phyloP scores from a whole-genome alignment of 1,284 basidiomycete species.

The Rhodotorula sp. region DNA sequence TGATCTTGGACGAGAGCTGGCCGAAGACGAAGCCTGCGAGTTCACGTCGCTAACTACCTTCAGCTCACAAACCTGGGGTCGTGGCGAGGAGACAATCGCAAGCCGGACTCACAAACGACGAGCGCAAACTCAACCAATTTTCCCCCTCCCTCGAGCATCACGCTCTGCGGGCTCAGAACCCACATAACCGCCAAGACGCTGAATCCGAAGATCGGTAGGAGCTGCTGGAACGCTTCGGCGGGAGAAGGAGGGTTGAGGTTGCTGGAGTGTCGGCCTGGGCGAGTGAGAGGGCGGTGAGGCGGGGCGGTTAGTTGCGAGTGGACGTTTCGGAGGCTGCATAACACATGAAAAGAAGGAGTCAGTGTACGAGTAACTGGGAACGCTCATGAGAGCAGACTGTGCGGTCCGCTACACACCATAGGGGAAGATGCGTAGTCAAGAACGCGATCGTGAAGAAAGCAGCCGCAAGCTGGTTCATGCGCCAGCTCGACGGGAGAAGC shows the following conservation, averaged over 20 bases:
- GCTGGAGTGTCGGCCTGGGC: neutral
- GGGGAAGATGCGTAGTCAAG: slow-evolving; percentile 16
- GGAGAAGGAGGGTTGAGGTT: slow-evolving; percentile 7
- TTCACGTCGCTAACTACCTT: neutral
- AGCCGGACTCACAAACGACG: slow-evolving; percentile 17
- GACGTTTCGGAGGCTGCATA: slow-evolving; percentile 29
- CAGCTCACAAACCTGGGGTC: too few species aligned
- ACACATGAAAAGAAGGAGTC: too few species aligned
- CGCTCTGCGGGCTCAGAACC: slow-evolving; percentile 25
- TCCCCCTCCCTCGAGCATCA: neutral
- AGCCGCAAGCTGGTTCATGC: slow-evolving; percentile 30
- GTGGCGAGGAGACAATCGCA: too few species aligned
- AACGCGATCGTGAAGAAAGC: slow-evolving; percentile 29
- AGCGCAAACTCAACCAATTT: slow-evolving; percentile 24
- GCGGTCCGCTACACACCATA: slow-evolving; percentile 8
- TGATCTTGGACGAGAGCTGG: slow-evolving; percentile 33
- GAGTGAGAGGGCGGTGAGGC: slow-evolving; percentile 9
- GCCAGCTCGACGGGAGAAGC: slow-evolving; percentile 56
- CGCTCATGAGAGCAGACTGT: neutral
- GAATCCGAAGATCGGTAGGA: slow-evolving; percentile 23
- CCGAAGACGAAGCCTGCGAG: slow-evolving; percentile 29
- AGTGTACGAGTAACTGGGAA: too few species aligned
- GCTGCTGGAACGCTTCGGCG: slow-evolving; percentile 22
- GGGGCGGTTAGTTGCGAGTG: slow-evolving; percentile 5
- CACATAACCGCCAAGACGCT: slow-evolving; percentile 47